phyloP scores from a whole-genome alignment of 2,329 filamentous ascomycete species.

The Magnaporthales sp. region DNA sequence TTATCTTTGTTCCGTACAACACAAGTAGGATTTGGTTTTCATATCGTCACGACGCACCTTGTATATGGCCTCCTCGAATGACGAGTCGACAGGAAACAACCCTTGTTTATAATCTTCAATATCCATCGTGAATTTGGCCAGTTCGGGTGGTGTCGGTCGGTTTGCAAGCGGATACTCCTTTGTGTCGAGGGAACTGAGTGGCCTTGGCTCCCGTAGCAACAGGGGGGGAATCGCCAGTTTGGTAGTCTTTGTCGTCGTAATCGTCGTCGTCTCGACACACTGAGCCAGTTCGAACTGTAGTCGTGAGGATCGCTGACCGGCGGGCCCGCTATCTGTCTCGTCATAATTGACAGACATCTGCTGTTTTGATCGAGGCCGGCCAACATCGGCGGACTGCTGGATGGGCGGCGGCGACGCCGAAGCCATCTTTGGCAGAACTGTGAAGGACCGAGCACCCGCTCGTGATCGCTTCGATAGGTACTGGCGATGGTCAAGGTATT shows the following conservation, averaged over 20 bases:
- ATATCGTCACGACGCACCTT: background rate
- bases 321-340: slow-evolving; percentile 18
- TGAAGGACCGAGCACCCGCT: background rate
- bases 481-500: background rate
- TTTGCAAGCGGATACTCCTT: slow-evolving; percentile 86
- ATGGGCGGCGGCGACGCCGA: slow-evolving; percentile 11
- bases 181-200: slow-evolving; percentile 64
- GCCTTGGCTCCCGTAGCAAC: slow-evolving; percentile 63
- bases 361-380: slow-evolving; percentile 23
- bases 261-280: slow-evolving; percentile 59
- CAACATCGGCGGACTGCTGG: slow-evolving; percentile 19
- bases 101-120: slow-evolving; percentile 50
- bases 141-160: slow-evolving; percentile 69
- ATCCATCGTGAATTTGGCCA: slow-evolving; percentile 71
- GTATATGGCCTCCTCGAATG: slow-evolving; percentile 12
- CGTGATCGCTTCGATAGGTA: background rate
- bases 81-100: slow-evolving; percentile 10
- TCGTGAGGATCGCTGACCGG: slow-evolving; percentile 15
- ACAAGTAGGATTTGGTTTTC: background rate
- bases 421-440: background rate
- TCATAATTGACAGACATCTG: slow-evolving; percentile 25
- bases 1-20: background rate
- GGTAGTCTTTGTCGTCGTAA: slow-evolving; percentile 89
- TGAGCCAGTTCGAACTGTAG: slow-evolving; percentile 52
- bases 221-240: slow-evolving; percentile 80